These are phyloP conservation scores for Medicago lupulina DNA, from an alignment of 306 rosid species.

Conservation along the genomic window DNA sequence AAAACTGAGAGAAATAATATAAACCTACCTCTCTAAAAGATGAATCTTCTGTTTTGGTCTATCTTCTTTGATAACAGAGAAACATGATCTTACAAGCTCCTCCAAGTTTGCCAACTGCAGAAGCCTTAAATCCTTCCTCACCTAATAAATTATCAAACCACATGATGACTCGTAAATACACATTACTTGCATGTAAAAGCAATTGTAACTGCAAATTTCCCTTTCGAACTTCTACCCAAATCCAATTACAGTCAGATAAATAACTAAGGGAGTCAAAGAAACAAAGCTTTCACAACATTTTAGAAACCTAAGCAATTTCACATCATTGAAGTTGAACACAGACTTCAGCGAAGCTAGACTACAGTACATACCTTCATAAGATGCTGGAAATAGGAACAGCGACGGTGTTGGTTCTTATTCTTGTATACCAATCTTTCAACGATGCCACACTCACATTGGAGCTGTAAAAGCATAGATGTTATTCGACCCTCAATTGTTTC, in stretches of 20 bases:
- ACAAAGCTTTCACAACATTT: background rate
- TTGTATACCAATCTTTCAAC: constrained; percentile 76
- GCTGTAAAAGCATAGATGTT: constrained; percentile 64
- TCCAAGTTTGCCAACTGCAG: constrained; percentile 66
- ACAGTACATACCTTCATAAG: constrained; percentile 67
- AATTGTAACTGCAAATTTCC: background rate
- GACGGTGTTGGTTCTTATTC: constrained; percentile 95
- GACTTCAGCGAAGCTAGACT: background rate
- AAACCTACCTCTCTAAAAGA: constrained; percentile 74
- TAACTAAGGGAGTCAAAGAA: background rate
- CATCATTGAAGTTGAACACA: background rate
- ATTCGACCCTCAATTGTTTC: constrained; percentile 66
- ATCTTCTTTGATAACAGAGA: constrained; percentile 67
- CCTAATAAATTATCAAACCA: constrained; percentile 51
- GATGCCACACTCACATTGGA: constrained; percentile 66
- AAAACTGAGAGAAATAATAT: background rate
- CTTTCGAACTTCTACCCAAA: background rate
- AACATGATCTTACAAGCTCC: constrained; percentile 72
- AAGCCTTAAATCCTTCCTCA: constrained; percentile 78
- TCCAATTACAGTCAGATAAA: background rate
- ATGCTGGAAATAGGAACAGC: constrained; percentile 72
- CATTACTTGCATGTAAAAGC: constrained; percentile 8
- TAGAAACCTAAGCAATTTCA: constrained; percentile 14
- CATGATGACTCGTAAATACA: background rate
- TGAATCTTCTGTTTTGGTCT: constrained; percentile 79